Percentiles rank a stretch among this genome's conserved stretches.
Evolutionary conservation across 108 stramenopile species (phyloP).

Genomic region (Pelagomonas calceolata): DNA sequence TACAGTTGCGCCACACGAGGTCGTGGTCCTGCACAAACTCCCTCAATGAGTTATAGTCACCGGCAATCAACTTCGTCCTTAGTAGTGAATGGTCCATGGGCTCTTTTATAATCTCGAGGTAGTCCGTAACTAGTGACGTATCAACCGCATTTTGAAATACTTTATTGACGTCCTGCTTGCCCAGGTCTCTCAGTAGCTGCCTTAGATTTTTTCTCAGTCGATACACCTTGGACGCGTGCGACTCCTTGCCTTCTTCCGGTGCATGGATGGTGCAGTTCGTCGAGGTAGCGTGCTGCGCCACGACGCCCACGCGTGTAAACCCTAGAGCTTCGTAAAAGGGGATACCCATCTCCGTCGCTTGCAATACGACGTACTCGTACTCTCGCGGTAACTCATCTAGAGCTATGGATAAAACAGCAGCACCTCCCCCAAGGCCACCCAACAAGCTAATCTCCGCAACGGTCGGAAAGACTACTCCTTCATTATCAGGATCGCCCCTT

Average conservation of each 20-base stretch:
- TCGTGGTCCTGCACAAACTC: background rate
- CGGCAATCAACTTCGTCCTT: background rate
- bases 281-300: background rate
- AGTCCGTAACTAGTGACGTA: constrained; percentile 68
- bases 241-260: too few relatives aligned
- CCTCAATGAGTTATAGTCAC: background rate
- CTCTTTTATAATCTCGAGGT: constrained; percentile 61
- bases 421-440: constrained; percentile 62
- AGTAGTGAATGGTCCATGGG: constrained; percentile 82
- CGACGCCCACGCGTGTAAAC: constrained; percentile 61
- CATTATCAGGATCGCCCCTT: constrained; percentile 69
- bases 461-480: constrained; percentile 78
- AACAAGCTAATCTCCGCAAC: constrained; percentile 73
- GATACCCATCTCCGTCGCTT: constrained; percentile 77
- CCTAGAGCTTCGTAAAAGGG: constrained; percentile 77
- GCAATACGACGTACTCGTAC: constrained; percentile 72
- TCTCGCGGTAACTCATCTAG: constrained; percentile 64
- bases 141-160: constrained; percentile 63
- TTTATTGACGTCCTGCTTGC: too few relatives aligned
- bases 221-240: too few relatives aligned
- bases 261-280: too few relatives aligned
- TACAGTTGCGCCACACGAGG: background rate
- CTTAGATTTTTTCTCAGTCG: too few relatives aligned
- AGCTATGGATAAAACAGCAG: constrained; percentile 50
- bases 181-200: too few relatives aligned